phyloP scores from a whole-genome alignment of 1,284 basidiomycete genomes.

The Anthracocystis setariae region DNA sequence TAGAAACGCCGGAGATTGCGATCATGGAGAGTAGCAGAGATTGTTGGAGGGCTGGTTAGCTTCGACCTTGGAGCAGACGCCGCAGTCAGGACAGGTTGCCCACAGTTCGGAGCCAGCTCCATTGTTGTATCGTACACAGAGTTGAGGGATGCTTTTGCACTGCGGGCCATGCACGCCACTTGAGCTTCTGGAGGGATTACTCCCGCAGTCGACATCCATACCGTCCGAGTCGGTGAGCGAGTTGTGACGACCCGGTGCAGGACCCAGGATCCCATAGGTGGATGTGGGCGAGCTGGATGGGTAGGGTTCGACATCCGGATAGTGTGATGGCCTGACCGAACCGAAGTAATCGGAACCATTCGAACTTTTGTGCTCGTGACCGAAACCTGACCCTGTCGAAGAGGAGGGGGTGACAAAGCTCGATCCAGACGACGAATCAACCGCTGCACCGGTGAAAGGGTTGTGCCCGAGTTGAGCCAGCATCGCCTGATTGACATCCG shows the following conservation, averaged over 20 bases:
- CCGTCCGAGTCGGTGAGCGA: conserved; percentile 3
- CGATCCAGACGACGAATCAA: neutral
- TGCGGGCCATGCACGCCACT: conserved; percentile 38
- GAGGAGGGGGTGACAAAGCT: conserved; percentile 29
- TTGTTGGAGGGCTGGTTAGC: conserved; percentile 18
- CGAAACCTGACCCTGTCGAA: conserved; percentile 18
- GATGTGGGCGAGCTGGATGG: conserved; percentile 24
- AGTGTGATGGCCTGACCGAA: conserved; percentile 6
- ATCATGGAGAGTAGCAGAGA: conserved; percentile 47
- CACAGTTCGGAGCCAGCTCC: conserved; percentile 53
- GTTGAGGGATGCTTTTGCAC: conserved; percentile 59
- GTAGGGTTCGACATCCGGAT: conserved; percentile 36
- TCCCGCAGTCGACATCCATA: conserved; percentile 43
- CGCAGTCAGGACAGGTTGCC: conserved; percentile 56
- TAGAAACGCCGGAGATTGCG: conserved; percentile 14
- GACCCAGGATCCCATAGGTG: conserved; percentile 41
- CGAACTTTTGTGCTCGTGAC: conserved; percentile 29
- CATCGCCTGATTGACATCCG: conserved; percentile 47
- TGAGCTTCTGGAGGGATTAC: conserved; percentile 7
- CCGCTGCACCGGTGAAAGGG: conserved; percentile 15
- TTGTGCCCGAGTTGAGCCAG: conserved; percentile 44
- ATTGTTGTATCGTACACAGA: conserved; percentile 54
- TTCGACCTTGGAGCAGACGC: conserved; percentile 43
- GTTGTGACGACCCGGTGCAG: conserved; percentile 15
- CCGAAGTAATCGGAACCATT: conserved; percentile 38